These are phyloP conservation scores for Saksenaea vasiformis DNA, from an alignment of 371 early-diverging fungal genomes.

Conservation along the genomic window DNA sequence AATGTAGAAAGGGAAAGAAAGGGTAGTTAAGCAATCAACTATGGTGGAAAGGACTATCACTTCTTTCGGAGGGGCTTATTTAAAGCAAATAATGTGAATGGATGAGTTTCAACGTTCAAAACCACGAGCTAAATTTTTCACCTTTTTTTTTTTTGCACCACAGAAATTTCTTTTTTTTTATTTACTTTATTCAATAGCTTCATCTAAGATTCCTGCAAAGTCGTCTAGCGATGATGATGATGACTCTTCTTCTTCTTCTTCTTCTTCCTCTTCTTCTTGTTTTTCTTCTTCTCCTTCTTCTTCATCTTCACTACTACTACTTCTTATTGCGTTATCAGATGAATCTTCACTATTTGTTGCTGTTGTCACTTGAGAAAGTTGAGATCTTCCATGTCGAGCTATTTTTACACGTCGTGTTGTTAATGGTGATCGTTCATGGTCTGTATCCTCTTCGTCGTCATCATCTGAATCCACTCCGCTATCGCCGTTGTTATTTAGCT, in stretches of 20 bases:
- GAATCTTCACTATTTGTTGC: constrained; percentile 14
- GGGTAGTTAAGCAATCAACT: not conserved
- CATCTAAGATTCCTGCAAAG: constrained; percentile 42
- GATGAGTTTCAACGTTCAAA: constrained; percentile 2
- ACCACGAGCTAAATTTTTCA: not conserved
- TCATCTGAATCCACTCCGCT: constrained; percentile 34
- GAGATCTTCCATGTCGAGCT: constrained; percentile 28
- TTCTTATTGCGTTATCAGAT: constrained; percentile 7
- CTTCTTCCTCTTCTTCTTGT: constrained; percentile 14
- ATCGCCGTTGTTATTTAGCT: constrained; percentile 14
- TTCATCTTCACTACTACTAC: constrained; percentile 20
- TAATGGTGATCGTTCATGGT: constrained; percentile 15
- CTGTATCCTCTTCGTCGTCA: constrained; percentile 17
- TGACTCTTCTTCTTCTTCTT: constrained; percentile 10
- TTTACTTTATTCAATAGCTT: constrained; percentile 34
- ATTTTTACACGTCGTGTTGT: constrained; percentile 17
- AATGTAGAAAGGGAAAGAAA: constrained; percentile 8
- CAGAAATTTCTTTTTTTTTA: constrained; percentile 9
- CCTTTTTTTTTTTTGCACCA: constrained; percentile 10
- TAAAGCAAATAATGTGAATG: not conserved
- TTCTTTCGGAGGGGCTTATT: not conserved
- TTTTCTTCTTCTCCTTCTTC: constrained; percentile 26
- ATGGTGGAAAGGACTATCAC: not conserved
- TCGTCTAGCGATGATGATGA: constrained; percentile 27
- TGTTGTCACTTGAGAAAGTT: constrained; percentile 34